Conservation (phyloP, 2,329 filamentous ascomycete genomes). For the Cercospora sesami region DNA sequence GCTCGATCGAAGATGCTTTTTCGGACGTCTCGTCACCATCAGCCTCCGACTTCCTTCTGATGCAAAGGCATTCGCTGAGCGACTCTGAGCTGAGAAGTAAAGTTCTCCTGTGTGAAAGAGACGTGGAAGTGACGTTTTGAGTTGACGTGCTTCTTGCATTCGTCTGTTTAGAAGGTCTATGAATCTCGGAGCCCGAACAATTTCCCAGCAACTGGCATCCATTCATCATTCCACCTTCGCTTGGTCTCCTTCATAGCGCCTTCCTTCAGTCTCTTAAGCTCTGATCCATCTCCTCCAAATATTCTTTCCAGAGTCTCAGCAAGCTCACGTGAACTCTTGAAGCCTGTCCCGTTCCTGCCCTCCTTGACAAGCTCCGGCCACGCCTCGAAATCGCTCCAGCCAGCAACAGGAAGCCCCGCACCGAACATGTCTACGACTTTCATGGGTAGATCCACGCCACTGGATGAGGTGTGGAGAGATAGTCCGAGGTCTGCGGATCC, state of each 20-base stretch:
- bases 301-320: constrained; percentile 63
- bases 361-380: constrained; percentile 90
- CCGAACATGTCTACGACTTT: constrained; percentile 99
- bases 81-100: no score
- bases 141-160: neutral
- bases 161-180: neutral
- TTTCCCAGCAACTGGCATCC: constrained; percentile 77
- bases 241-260: constrained; percentile 78
- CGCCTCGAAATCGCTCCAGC: constrained; percentile 81
- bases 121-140: neutral
- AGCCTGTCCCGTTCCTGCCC: constrained; percentile 81
- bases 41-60: neutral
- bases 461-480: constrained; percentile 88
- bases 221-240: constrained; percentile 87
- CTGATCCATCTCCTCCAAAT: constrained; percentile 54
- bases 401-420: constrained; percentile 83
- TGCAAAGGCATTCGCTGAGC: no score
- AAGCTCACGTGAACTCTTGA: constrained; percentile 69
- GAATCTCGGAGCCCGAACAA: constrained; percentile 52
- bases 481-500: constrained; percentile 85
- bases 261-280: constrained; percentile 66
- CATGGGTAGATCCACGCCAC: constrained; percentile 95
- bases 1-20: neutral
- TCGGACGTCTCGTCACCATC: neutral
- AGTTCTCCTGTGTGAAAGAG: no score